A percentile compares a stretch with the other conserved stretches of the same genome.
Evolutionary conservation across 208 protist genomes (phyloP).

Genomic region (Tritrichomonas musculus): DNA sequence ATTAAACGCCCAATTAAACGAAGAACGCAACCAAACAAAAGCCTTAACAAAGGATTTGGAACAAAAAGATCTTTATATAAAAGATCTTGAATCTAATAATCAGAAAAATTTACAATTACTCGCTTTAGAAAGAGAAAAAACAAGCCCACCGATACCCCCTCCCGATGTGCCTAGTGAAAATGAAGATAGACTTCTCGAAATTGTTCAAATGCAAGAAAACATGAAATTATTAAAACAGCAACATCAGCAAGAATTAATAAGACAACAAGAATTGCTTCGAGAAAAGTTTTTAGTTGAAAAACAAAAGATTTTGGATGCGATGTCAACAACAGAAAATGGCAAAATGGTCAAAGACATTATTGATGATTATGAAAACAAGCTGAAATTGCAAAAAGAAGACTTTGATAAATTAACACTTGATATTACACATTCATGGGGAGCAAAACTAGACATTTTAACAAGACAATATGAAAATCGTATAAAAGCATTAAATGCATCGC

Average conservation of each 20-base stretch:
- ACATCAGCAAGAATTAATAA: background rate
- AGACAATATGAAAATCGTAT: constrained; percentile 10
- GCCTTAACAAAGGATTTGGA: background rate
- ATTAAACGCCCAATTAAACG: background rate
- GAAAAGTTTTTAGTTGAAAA: background rate
- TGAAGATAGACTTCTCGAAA: background rate
- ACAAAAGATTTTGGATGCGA: background rate
- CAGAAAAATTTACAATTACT: background rate
- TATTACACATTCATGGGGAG: no score
- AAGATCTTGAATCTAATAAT: background rate
- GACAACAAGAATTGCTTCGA: background rate
- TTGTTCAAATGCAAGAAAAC: background rate
- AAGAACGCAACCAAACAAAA: background rate
- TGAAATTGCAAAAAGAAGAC: background rate
- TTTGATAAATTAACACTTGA: background rate
- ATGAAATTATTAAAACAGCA: background rate
- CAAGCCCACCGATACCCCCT: background rate
- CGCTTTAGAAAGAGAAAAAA: background rate
- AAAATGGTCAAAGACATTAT: background rate
- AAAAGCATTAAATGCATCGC: background rate
- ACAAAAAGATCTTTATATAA: background rate
- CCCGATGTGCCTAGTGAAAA: background rate
- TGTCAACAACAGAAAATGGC: background rate
- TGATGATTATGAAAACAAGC: background rate
- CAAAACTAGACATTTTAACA: background rate